These are phyloP conservation scores for Pichia eremophila DNA, from an alignment of 805 yeast genomes.

Conservation along the genomic window DNA sequence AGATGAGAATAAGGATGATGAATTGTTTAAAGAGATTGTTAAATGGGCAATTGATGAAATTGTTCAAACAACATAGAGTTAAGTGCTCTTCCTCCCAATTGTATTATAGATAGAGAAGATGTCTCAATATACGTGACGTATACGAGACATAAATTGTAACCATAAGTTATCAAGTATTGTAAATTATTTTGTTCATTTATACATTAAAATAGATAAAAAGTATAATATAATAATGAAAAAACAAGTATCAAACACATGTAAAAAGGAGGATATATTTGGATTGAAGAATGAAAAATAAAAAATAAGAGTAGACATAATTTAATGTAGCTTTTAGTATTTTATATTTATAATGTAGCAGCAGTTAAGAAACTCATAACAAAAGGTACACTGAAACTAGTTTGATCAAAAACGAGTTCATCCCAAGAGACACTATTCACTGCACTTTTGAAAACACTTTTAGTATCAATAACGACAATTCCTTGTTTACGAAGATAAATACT, in stretches of 20 bases:
- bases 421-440: conserved; percentile 8
- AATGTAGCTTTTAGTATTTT: too few relatives aligned
- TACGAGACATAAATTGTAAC: too few relatives aligned
- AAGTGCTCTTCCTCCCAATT: too few relatives aligned
- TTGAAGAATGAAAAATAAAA: neutral
- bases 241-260: too few relatives aligned
- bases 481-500: conserved; percentile 49
- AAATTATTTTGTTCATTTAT: too few relatives aligned
- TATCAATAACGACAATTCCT: conserved; percentile 37
- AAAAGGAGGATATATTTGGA: too few relatives aligned
- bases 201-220: neutral
- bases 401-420: conserved; percentile 40
- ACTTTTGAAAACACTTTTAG: conserved; percentile 3
- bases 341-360: conserved; percentile 4
- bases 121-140: too few relatives aligned
- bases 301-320: neutral
- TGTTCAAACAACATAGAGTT: neutral
- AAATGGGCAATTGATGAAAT: conserved; percentile 12
- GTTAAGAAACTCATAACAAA: conserved; percentile 46
- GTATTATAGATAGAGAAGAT: too few relatives aligned
- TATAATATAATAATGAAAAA: neutral
- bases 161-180: too few relatives aligned
- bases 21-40: conserved; percentile 12
- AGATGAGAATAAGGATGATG: conserved; percentile 11
- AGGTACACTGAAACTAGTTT: conserved; percentile 53